Percentiles rank a stretch among this genome's conserved stretches.
These are phyloP conservation scores for Paramecium biaurelia DNA, from an alignment of 73 alveolate genomes.

Conservation along the genomic window DNA sequence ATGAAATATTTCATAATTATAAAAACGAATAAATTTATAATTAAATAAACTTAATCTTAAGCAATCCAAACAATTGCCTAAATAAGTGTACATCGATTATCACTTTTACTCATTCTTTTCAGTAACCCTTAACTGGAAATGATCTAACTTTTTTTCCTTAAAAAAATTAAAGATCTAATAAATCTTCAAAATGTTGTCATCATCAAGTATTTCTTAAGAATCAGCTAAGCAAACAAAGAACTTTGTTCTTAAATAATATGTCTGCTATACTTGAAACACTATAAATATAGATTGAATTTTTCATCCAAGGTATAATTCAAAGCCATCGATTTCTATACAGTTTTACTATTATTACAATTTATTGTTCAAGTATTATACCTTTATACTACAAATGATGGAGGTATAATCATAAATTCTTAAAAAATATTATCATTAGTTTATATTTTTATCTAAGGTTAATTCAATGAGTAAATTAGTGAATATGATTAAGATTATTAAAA, in stretches of 20 bases:
- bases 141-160: not conserved
- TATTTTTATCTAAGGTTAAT: not conserved
- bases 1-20: not conserved
- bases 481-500: slow-evolving; percentile 67
- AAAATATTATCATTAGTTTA: not conserved
- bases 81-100: not conserved
- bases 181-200: slow-evolving; percentile 81
- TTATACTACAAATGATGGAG: slow-evolving; percentile 47
- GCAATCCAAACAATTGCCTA: not conserved
- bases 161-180: slow-evolving; percentile 64
- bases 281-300: slow-evolving; percentile 81
- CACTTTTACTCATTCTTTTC: not conserved
- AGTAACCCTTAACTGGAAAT: not conserved
- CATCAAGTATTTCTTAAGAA: slow-evolving; percentile 91
- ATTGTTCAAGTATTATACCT: too few species aligned
- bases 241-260: slow-evolving; percentile 78
- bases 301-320: slow-evolving; percentile 90
- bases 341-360: slow-evolving; percentile 71
- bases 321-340: slow-evolving; percentile 92
- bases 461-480: slow-evolving; percentile 51
- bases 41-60: not conserved
- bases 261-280: too few species aligned
- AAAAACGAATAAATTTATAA: not conserved
- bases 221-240: slow-evolving; percentile 70
- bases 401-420: not conserved